phyloP scores from a whole-genome alignment of 208 protist species.

The Jaenimonas drosophilae region DNA sequence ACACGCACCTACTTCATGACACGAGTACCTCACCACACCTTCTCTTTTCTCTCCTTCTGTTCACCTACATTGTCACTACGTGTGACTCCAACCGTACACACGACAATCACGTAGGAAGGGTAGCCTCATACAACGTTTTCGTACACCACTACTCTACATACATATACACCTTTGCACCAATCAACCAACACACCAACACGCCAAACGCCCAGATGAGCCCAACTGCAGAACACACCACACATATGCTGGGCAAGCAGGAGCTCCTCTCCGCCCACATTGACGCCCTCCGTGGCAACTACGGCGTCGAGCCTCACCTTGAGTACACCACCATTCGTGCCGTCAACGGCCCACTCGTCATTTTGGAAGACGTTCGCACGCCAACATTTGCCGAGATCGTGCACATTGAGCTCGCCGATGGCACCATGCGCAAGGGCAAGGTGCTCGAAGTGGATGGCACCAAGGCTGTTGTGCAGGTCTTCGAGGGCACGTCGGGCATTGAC shows the following conservation, averaged over 20 bases:
- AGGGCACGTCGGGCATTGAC: constrained; percentile 99
- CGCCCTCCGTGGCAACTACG: constrained; percentile 55
- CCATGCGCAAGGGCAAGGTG: constrained; percentile 94
- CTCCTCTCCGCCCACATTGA: constrained; percentile 70
- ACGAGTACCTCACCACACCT: too few species aligned
- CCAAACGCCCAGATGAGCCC: too few species aligned
- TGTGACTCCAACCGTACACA: too few species aligned
- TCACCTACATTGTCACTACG: too few species aligned
- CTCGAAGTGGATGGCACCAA: constrained; percentile 98
- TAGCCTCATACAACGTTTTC: too few species aligned
- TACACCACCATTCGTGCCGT: constrained; percentile 99
- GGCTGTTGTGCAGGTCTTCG: constrained; percentile 99
- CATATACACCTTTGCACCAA: too few species aligned
- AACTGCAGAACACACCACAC: too few species aligned
- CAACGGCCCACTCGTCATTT: constrained; percentile 99
- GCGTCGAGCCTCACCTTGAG: constrained; percentile 87
- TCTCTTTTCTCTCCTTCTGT: constrained; percentile 3
- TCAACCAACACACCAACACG: too few species aligned
- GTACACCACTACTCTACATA: too few species aligned
- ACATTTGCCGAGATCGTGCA: constrained; percentile 99
- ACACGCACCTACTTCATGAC: constrained; percentile 1
- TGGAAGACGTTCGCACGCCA: constrained; percentile 98
- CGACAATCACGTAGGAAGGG: too few species aligned
- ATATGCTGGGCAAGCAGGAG: constrained; percentile 85
- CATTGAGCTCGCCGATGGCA: constrained; percentile 96